Evolutionary conservation across 495 filamentous ascomycete species (phyloP).

Genomic region (Pseudevernia furfuracea): DNA sequence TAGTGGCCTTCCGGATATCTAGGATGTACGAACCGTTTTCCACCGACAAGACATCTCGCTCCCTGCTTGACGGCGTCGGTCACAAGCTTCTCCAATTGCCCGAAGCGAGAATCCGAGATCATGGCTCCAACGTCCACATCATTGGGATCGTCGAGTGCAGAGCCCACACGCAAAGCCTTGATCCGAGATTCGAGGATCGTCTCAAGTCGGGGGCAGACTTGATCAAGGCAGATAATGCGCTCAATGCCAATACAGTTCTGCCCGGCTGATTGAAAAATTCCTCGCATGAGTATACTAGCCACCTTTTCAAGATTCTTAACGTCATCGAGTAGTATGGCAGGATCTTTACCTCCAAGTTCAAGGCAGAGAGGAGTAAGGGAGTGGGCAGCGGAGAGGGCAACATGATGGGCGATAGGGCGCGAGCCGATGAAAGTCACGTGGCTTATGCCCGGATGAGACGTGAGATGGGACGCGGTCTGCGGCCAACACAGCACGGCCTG

Average conservation of each 20-base stretch:
- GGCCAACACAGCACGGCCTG: slow-evolving; percentile 87
- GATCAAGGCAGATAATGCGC: slow-evolving; percentile 73
- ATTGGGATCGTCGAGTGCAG: slow-evolving; percentile 47
- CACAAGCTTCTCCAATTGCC: slow-evolving; percentile 62
- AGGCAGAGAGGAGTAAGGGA: slow-evolving; percentile 74
- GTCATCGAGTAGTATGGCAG: slow-evolving; percentile 83
- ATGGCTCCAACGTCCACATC: slow-evolving; percentile 89
- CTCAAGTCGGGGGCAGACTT: slow-evolving; percentile 64
- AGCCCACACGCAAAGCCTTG: slow-evolving; percentile 60
- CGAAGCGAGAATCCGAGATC: slow-evolving; percentile 70
- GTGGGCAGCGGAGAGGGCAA: slow-evolving; percentile 78
- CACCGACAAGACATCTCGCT: slow-evolving; percentile 74
- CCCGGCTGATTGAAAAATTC: slow-evolving; percentile 90
- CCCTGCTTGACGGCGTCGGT: slow-evolving; percentile 67
- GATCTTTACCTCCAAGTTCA: slow-evolving; percentile 94
- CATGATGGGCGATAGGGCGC: slow-evolving; percentile 74
- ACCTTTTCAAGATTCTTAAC: slow-evolving; percentile 60
- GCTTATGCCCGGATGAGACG: slow-evolving; percentile 71
- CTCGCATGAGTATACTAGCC: slow-evolving; percentile 75
- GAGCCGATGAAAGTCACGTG: slow-evolving; percentile 99
- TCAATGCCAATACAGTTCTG: slow-evolving; percentile 99
- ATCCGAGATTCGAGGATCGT: slow-evolving; percentile 64
- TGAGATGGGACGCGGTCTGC: slow-evolving; percentile 69
- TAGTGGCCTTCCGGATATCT: slow-evolving; percentile 72
- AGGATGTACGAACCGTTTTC: slow-evolving; percentile 62